These are phyloP conservation scores for Cicer yamashitae DNA, from an alignment of 306 rosid species.

Conservation along the genomic window DNA sequence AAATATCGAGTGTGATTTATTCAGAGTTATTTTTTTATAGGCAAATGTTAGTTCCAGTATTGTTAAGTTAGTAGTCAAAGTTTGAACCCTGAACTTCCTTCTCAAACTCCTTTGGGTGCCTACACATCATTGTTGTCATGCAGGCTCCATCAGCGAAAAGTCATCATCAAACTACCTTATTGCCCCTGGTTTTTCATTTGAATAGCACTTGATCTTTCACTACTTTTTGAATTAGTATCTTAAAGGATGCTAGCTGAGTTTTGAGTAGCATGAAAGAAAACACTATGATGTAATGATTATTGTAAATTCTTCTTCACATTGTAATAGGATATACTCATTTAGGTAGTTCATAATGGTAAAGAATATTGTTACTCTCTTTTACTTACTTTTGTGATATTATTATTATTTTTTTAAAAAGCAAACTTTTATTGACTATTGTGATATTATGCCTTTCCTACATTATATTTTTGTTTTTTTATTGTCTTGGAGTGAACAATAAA, in stretches of 20 bases:
- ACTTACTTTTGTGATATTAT: conserved; percentile 21
- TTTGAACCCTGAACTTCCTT: no score
- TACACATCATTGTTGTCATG: background rate
- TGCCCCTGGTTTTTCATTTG: conserved; percentile 34
- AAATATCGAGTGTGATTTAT: background rate
- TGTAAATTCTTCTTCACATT: conserved; percentile 47
- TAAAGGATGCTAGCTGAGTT: conserved; percentile 30
- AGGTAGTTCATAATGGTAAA: conserved; percentile 14
- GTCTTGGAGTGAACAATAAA: conserved; percentile 7
- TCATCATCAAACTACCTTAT: conserved; percentile 17
- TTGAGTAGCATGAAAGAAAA: conserved; percentile 30
- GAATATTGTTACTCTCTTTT: conserved; percentile 6
- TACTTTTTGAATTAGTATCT: conserved; percentile 1
- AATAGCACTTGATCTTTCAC: conserved; percentile 11
- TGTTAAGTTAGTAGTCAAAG: no score
- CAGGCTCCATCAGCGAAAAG: background rate
- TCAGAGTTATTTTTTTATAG: background rate
- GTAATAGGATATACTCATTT: conserved; percentile 29
- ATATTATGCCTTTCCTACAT: conserved; percentile 2
- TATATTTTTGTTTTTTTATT: conserved; percentile 8
- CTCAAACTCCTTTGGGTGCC: conserved; percentile 1
- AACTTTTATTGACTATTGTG: conserved; percentile 6
- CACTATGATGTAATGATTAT: conserved; percentile 29
- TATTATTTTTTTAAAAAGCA: background rate
- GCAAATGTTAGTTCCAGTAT: no score